Conservation (phyloP, 2,329 filamentous ascomycete species). For the Aspergillus texensis region DNA sequence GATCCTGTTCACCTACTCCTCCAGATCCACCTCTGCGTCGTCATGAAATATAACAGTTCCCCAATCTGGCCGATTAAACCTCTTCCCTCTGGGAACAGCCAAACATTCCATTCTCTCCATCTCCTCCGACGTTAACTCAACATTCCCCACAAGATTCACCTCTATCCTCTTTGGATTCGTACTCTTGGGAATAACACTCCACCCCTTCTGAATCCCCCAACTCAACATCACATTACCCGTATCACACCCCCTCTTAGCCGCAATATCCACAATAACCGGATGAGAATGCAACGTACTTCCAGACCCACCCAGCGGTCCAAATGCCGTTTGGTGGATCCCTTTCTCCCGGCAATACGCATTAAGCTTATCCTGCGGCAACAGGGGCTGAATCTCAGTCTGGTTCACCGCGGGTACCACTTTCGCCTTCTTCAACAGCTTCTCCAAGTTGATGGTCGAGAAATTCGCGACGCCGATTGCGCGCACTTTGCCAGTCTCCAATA, state of each 20-base stretch:
- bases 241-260: neutral
- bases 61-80: neutral
- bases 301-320: neutral
- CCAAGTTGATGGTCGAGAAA: neutral
- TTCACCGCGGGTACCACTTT: neutral
- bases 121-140: neutral
- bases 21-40: neutral
- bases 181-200: neutral
- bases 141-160: neutral
- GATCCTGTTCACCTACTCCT: neutral
- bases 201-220: neutral
- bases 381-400: neutral
- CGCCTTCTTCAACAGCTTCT: accelerated
- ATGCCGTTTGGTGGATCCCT: neutral
- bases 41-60: neutral
- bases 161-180: neutral
- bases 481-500: neutral
- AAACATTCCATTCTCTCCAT: neutral
- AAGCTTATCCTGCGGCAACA: neutral
- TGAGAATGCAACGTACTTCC: neutral
- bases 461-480: neutral
- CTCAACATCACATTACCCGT: neutral
- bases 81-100: neutral
- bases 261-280: neutral
- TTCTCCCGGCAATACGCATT: neutral